Conservation (phyloP, 768 basidiomycete genomes). For the Pleurotus tuoliensis region DNA sequence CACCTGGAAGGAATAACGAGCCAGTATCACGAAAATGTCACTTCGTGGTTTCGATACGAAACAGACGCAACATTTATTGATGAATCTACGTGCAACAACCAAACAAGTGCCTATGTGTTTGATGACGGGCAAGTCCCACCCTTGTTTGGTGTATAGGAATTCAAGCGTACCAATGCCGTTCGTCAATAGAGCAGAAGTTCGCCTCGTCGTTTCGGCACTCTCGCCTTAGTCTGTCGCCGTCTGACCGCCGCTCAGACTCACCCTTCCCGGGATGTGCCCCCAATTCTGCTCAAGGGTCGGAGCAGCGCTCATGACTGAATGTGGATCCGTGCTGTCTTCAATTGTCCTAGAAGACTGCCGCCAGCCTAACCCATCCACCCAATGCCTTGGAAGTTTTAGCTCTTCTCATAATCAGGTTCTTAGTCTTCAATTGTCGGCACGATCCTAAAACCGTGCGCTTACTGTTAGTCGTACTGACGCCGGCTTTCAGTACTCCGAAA, state of each 20-base stretch:
- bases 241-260: conserved; percentile 45
- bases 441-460: conserved; percentile 50
- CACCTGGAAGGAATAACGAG: not conserved
- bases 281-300: conserved; percentile 35
- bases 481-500: conserved; percentile 64
- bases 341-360: conserved; percentile 74
- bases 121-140: conserved; percentile 45
- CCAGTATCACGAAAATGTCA: not conserved
- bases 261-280: conserved; percentile 34
- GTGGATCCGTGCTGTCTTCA: conserved; percentile 57
- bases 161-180: not conserved
- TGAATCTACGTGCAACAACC: not conserved
- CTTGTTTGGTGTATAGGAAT: not conserved
- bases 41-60: not conserved
- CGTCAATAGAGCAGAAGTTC: too few species aligned
- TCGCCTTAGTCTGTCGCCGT: conserved; percentile 36
- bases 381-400: conserved; percentile 69
- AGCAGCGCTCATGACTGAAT: conserved; percentile 46
- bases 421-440: conserved; percentile 50
- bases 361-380: conserved; percentile 62
- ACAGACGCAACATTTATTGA: not conserved
- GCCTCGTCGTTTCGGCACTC: conserved; percentile 45
- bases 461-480: conserved; percentile 68
- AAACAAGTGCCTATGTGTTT: conserved; percentile 56
- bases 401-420: conserved; percentile 68